Evolutionary conservation across 2,329 filamentous ascomycete genomes (phyloP), one percentile per base, ranked within the genome.

Genomic region (Lasiodiplodia theobromae): DNA sequence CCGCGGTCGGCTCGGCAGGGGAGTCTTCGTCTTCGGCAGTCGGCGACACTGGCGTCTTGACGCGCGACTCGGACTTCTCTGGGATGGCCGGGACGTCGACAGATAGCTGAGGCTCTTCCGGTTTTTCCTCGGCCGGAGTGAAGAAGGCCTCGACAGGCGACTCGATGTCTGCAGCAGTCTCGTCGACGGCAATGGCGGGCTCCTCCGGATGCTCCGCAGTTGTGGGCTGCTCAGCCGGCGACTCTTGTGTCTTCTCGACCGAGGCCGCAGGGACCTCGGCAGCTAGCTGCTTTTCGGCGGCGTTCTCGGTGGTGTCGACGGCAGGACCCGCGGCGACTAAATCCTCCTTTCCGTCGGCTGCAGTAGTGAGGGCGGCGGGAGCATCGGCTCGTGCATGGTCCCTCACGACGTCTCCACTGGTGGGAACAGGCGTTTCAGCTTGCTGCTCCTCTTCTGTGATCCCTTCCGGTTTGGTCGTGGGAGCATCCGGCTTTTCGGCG

Each of bases 401-500:
- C 47, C n/a, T 25, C 6, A n/a, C 60, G 28, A 34, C 23, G 40
- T 64, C 47, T n/a, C 21, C 60, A 31, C 40, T 38, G 31, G 31
- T 21, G 31, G 60, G 28, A 37, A 7, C 47, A 64, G 47, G 44
- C 40, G 28, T 38, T 8, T 53, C 60, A 47, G 60, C 44, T 10
- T 28, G n/a, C 44, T 52, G 60, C 28, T 64, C 37, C 11, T 64
- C 44, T 31, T 38, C 60, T 38, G 18, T 52, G 60, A 52, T 52
- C 60, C 28, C 60, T 52, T 52, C 60, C 44, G 60, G 7, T 38
- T 52, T 47, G 38, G 60, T 64, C 44, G 60, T 52, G 44, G 60
- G 12, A 52, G 31, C 47, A 53, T 16, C 47, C 60, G 60, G 60
- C 60, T 64, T 64, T 64, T 64, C 60, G 60, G 60, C 60, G 60